Base-by-base conservation (phyloP, 495 filamentous ascomycete genomes). In the Pyrenula aspistea region DNA sequence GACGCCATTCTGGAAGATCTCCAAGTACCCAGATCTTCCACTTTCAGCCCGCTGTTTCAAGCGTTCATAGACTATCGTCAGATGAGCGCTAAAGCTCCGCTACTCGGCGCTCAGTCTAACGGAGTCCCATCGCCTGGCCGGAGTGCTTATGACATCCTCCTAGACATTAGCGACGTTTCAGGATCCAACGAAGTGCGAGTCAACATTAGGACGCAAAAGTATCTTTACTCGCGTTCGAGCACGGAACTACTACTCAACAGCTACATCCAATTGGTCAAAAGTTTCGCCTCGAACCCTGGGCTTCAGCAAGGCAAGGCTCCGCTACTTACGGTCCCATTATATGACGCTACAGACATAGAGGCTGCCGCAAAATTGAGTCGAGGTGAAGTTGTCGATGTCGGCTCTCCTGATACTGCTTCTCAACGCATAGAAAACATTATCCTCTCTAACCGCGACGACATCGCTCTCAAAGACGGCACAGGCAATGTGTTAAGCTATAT, bases 11-110 rank as follows among this genome's bases (percentile, higher is more conserved):
- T 69, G 3, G 31, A 20, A 61, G 61, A 61, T 61, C 11, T 24
- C 22, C 36, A 23, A 10, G 25, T 56, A 25, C 15, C 36, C n/a
- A 56, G 55, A 56, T 56, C 23, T 21, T 52, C 50, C 19, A 21
- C 22, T 19, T 52, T 21, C 19, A 52, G 31, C 19, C 50, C 19
- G 22, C 50, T 52, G 4, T 52, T 52, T 42, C 73, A 77, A 42
- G 63, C 62, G 0, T 64, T 74, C n/a, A 57, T 74, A 53, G 66
- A 75, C 54, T 80, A 73, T 58, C 69, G 69, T 10, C 59, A 54
- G 22, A 42, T 42, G 31, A 42, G 31, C 31, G 31, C 31, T 4
- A 42, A 42, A 42, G 31, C 31, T 42, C 31, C 31, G 15, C 31
- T 42, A 15, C 31, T 42, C 4, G 63, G 60, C 19, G 59, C 54